Percentiles rank a stretch among this genome's conserved stretches.
Evolutionary conservation across 2,329 filamentous ascomycete genomes (phyloP).

Genomic region (Dothideomycetes sp.): DNA sequence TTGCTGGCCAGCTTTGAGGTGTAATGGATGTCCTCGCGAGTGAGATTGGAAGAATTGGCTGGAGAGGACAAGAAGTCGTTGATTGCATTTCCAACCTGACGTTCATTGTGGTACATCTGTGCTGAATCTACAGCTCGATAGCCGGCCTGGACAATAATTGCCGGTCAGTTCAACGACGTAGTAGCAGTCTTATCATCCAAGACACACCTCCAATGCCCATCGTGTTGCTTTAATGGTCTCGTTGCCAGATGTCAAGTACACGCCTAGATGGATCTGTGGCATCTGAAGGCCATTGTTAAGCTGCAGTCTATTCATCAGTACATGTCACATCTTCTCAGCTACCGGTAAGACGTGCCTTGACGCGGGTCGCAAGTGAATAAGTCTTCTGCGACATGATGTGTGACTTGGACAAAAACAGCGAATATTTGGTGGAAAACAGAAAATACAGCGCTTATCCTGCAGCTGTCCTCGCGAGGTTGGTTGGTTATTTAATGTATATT

Average conservation of each 20-base stretch:
- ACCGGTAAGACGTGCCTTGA: conserved; percentile 24
- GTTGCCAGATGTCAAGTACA: conserved; percentile 59
- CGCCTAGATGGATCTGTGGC: conserved; percentile 63
- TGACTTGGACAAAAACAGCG: background rate
- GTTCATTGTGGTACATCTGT: conserved; percentile 64
- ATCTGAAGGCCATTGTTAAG: conserved; percentile 58
- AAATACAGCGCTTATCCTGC: background rate
- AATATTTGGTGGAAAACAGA: background rate
- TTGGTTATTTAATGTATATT: too few species aligned
- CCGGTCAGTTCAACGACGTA: background rate
- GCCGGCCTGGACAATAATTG: conserved; percentile 28
- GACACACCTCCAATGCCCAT: conserved; percentile 46
- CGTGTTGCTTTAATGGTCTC: conserved; percentile 52
- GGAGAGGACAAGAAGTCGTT: conserved; percentile 42
- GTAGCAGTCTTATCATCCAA: background rate
- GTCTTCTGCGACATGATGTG: conserved; percentile 25
- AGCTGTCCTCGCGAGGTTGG: background rate
- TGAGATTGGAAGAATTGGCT: conserved; percentile 43
- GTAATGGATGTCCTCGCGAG: conserved; percentile 65
- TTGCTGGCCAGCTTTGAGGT: conserved; percentile 69
- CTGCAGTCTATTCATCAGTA: conserved; percentile 28
- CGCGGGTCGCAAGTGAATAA: conserved; percentile 36
- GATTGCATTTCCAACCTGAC: conserved; percentile 59
- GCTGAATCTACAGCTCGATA: conserved; percentile 49
- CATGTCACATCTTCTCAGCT: conserved; percentile 20